Conservation (phyloP, 1,284 basidiomycete species). For the Sporisorium scitamineum region DNA sequence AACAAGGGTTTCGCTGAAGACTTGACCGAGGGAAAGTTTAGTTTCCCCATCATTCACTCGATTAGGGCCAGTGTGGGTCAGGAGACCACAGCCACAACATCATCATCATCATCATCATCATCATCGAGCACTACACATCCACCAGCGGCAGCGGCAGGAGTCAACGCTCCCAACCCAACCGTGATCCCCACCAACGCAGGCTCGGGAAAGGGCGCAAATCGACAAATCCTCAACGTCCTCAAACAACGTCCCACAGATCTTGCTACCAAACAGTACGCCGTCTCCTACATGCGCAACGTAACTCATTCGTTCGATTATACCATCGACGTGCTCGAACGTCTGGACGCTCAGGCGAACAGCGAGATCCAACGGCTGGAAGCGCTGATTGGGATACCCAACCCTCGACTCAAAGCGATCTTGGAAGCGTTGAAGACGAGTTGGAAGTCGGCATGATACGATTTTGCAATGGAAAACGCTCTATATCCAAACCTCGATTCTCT, state of each 20-base stretch:
- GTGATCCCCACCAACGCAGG: neutral
- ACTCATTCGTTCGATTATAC: slow-evolving; percentile 65
- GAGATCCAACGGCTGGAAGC: slow-evolving; percentile 54
- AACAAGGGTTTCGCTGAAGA: slow-evolving; percentile 97
- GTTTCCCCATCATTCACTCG: slow-evolving; percentile 91
- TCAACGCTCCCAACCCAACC: slow-evolving; percentile 20
- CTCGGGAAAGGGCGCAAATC: slow-evolving; percentile 28
- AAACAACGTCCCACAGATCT: slow-evolving; percentile 60
- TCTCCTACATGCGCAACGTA: slow-evolving; percentile 62
- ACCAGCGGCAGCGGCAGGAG: neutral
- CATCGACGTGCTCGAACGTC: slow-evolving; percentile 51
- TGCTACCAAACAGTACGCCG: slow-evolving; percentile 64
- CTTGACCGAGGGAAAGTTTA: slow-evolving; percentile 94
- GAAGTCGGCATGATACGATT: slow-evolving; percentile 13
- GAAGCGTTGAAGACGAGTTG: slow-evolving; percentile 48
- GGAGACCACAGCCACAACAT: neutral
- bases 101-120: neutral
- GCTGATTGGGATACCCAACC: slow-evolving; percentile 35
- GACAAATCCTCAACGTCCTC: slow-evolving; percentile 64
- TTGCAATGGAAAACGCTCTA: neutral
- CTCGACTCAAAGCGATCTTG: slow-evolving; percentile 48
- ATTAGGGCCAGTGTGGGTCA: slow-evolving; percentile 72
- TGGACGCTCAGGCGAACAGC: slow-evolving; percentile 50
- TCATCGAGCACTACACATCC: neutral
- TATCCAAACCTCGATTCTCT: no score